Evolutionary conservation across 495 filamentous ascomycete genomes (phyloP).

Genomic region (Oidiodendron maius): DNA sequence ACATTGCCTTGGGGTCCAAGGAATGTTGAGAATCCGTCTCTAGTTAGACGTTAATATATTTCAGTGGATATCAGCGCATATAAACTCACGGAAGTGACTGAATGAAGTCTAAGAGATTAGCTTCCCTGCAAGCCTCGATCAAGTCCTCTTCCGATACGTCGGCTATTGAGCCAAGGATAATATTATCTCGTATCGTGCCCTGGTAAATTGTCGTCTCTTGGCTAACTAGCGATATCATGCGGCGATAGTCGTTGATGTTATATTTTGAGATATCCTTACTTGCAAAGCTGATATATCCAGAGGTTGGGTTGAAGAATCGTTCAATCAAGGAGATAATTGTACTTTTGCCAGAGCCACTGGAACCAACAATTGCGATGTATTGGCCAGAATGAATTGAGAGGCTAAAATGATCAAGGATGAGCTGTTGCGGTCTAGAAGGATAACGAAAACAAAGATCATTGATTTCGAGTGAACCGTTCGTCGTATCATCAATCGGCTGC

Average conservation of each 20-base stretch:
- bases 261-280: slow-evolving; percentile 34
- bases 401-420: slow-evolving; percentile 46
- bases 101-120: slow-evolving; percentile 30
- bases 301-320: slow-evolving; percentile 45
- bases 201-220: slow-evolving; percentile 51
- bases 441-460: neutral
- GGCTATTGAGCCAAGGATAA: slow-evolving; percentile 41
- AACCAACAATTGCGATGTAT: slow-evolving; percentile 55
- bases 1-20: slow-evolving; percentile 41
- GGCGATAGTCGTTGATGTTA: slow-evolving; percentile 41
- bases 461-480: neutral
- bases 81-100: slow-evolving; percentile 47
- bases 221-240: slow-evolving; percentile 45
- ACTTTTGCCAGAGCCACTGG: slow-evolving; percentile 56
- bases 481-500: no score
- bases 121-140: neutral
- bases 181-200: slow-evolving; percentile 48
- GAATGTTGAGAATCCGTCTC: no score
- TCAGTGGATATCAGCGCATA: slow-evolving; percentile 48
- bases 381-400: slow-evolving; percentile 50
- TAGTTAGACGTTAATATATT: no score
- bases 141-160: slow-evolving; percentile 29
- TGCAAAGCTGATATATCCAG: slow-evolving; percentile 37
- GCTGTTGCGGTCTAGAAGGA: slow-evolving; percentile 39
- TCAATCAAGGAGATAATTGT: slow-evolving; percentile 56